phyloP scores from a whole-genome alignment of 768 basidiomycete species.

The Zangia roseola region DNA sequence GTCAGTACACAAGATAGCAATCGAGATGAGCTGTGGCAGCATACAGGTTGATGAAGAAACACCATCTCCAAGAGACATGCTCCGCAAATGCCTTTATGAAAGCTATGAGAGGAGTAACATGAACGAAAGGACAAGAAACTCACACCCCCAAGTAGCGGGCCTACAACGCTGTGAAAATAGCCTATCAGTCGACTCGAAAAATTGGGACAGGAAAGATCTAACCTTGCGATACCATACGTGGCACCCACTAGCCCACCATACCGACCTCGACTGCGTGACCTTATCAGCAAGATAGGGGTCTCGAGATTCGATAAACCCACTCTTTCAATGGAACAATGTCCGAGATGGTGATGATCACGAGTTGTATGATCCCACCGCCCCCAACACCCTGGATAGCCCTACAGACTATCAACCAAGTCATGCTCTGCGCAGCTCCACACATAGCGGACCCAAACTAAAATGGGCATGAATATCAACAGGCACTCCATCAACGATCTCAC shows the following conservation, averaged over 20 bases:
- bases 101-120: background rate
- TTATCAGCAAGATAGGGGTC: background rate
- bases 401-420: conserved; percentile 72
- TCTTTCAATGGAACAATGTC: conserved; percentile 81
- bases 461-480: background rate
- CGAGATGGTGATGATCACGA: conserved; percentile 73
- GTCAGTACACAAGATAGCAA: background rate
- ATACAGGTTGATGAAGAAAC: conserved; percentile 76
- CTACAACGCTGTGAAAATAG: conserved; percentile 48
- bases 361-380: conserved; percentile 73
- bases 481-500: no score
- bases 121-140: conserved; percentile 23
- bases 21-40: conserved; percentile 11
- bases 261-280: conserved; percentile 59
- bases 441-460: conserved; percentile 69
- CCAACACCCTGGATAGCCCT: conserved; percentile 83
- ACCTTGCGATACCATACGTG: conserved; percentile 71
- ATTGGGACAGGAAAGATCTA: background rate
- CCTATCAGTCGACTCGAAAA: background rate
- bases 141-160: conserved; percentile 79
- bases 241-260: conserved; percentile 72
- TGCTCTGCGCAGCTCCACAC: conserved; percentile 75
- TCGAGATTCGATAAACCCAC: conserved; percentile 37
- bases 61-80: conserved; percentile 82
- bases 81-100: conserved; percentile 60